Base-by-base conservation (phyloP, 225 moss, liverwort and hornwort genomes). In the Sphagnum tenellum region DNA sequence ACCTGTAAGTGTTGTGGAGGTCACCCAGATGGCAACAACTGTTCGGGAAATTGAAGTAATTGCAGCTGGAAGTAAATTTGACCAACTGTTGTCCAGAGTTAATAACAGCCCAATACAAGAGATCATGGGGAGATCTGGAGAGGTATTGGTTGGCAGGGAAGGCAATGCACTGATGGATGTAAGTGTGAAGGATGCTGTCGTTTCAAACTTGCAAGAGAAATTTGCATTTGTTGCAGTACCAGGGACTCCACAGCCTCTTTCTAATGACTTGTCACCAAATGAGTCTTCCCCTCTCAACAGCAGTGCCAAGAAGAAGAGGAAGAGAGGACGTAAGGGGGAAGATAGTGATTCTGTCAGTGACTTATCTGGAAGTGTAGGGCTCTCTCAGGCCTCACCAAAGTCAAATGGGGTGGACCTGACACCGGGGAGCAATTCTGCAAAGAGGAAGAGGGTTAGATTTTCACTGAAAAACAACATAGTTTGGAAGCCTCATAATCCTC, bases 401-500 rank as follows among this genome's bases (percentile, higher is more conserved):
- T 72, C 71, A 50, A 78, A 68, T 75, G 80, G 78, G 56, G 60
- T 64, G 44, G 81, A 78, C 65, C 78, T 56, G 60, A 51, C 74
- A 3, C 73, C 75, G 9, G 79, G 74, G 13, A 74, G 72, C 5
- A 78, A 68, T 57, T 69, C 84, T 7, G 64, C 65, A 64, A 92
- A 85, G 78, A 98, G 90, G 75, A 96, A 96, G 78, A 96, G 83
- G 69, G 98, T 98, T 47, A 85, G 90, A 62, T 93, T 98, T 71
- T 74, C 82, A 52, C 82, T 98, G 67, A 87, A 77, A 74, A 90
- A 93, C 62, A 98, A 98, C 60, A 83, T 98, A 14, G 81, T 98
- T 50, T 98, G 90, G 83, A 98, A 88, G 75, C 92, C 88, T 7
- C 83, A 90, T 55, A 90, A 82, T 9, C 98, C 98, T 47, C 80